Conservation (phyloP, 139 green algal genomes). For the Chlamydomonas sphaeroides region DNA sequence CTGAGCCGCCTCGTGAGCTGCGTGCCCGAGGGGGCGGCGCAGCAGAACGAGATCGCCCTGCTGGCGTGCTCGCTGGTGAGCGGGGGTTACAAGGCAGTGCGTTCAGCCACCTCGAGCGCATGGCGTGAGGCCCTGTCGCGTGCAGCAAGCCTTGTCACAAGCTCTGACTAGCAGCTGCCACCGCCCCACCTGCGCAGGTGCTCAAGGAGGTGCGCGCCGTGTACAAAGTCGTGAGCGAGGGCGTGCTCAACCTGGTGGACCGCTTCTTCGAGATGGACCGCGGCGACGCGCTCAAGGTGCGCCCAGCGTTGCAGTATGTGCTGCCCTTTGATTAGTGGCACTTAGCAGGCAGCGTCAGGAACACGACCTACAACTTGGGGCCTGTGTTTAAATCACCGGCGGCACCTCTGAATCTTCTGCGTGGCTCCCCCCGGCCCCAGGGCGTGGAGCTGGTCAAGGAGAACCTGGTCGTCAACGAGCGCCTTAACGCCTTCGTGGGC, state of each 20-base stretch:
- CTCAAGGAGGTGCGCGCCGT: constrained; percentile 75
- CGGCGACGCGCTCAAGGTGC: constrained; percentile 69
- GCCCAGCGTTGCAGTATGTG: no score
- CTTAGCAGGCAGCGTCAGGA: no score
- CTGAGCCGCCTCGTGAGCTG: constrained; percentile 74
- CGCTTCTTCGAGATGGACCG: constrained; percentile 95
- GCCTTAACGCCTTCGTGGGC: constrained; percentile 68
- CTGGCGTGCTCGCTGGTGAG: constrained; percentile 51
- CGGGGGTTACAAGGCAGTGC: neutral
- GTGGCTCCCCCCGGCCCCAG: no score
- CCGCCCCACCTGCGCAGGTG: constrained; percentile 52
- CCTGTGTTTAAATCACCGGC: no score
- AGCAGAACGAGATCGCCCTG: constrained; percentile 70
- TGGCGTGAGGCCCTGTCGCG: no score
- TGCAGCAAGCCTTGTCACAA: no score
- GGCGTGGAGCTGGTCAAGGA: constrained; percentile 87
- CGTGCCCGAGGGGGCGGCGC: constrained; percentile 77
- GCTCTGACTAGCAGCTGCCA: no score
- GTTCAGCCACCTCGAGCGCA: no score
- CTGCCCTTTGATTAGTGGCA: no score
- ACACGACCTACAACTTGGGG: no score
- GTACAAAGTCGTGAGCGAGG: constrained; percentile 92
- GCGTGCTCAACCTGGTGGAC: constrained; percentile 95
- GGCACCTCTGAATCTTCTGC: no score
- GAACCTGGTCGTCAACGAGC: constrained; percentile 68